phyloP scores from a whole-genome alignment of 495 filamentous ascomycete species.

The Trichoderma gamsii region DNA sequence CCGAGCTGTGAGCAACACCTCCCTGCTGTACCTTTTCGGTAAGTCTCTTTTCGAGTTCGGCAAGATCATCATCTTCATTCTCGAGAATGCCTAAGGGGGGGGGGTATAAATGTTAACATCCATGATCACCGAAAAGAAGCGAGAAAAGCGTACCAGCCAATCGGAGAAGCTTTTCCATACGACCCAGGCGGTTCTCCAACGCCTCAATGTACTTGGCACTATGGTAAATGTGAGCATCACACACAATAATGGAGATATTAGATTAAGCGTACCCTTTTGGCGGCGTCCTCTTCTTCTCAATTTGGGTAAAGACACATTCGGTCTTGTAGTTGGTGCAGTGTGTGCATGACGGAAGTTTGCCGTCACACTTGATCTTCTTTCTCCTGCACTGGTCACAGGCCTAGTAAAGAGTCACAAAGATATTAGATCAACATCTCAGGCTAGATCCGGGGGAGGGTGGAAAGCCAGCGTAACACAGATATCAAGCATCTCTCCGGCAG shows the following conservation, averaged over 20 bases:
- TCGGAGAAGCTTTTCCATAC: constrained; percentile 87
- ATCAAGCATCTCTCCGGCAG: background rate
- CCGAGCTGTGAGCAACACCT: constrained; percentile 39
- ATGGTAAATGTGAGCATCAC: constrained; percentile 17
- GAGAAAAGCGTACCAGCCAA: constrained; percentile 58
- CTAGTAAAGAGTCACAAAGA: constrained; percentile 34
- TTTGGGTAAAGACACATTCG: constrained; percentile 93
- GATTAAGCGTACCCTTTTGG: constrained; percentile 77
- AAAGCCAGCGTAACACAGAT: background rate
- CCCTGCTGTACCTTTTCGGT: constrained; percentile 54
- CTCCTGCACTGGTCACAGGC: constrained; percentile 99
- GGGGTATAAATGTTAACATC: background rate
- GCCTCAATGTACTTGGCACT: constrained; percentile 98
- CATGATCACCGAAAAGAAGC: background rate
- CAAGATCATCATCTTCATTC: constrained; percentile 85
- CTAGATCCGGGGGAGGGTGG: background rate
- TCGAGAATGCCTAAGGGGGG: constrained; percentile 54
- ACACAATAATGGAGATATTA: background rate
- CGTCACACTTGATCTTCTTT: constrained; percentile 99
- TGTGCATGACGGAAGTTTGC: constrained; percentile 88
- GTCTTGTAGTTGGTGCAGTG: constrained; percentile 99
- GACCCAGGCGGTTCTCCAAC: constrained; percentile 84
- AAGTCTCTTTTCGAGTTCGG: constrained; percentile 76
- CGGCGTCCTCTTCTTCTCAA: constrained; percentile 97
- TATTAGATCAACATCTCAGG: background rate